phyloP scores from a whole-genome alignment of 2,329 filamentous ascomycete genomes.

The Paramyrothecium roridum region DNA sequence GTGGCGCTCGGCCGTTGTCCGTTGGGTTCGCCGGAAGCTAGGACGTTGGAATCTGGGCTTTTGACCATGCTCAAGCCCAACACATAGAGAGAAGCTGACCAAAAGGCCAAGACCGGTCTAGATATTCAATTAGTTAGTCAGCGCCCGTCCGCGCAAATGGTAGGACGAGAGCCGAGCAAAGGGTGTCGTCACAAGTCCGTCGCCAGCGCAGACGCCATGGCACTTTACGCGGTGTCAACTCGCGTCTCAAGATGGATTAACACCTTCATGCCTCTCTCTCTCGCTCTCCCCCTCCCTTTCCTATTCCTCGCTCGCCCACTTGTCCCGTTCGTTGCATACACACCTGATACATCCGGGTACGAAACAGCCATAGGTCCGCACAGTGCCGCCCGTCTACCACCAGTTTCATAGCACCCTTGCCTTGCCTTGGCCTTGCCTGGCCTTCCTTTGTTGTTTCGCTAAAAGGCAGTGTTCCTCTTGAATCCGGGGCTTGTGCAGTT shows the following conservation, averaged over 20 bases:
- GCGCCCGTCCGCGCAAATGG: background rate
- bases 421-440: too few species aligned
- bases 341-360: background rate
- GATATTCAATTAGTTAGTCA: background rate
- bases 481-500: too few species aligned
- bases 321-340: background rate
- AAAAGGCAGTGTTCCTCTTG: too few species aligned
- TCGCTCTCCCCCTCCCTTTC: too few species aligned
- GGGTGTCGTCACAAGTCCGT: background rate
- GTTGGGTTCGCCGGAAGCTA: background rate
- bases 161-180: background rate
- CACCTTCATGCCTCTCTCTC: background rate
- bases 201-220: background rate
- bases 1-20: background rate
- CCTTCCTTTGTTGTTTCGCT: background rate
- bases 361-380: background rate
- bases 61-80: background rate
- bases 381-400: background rate
- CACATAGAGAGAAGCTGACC: too few species aligned
- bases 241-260: background rate
- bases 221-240: background rate
- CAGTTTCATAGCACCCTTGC: background rate
- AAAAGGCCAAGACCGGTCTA: too few species aligned
- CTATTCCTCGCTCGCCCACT: too few species aligned
- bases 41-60: background rate